These are phyloP conservation scores for Rutstroemia sp. DNA, from an alignment of 2,329 filamentous ascomycete genomes.

Conservation along the genomic window DNA sequence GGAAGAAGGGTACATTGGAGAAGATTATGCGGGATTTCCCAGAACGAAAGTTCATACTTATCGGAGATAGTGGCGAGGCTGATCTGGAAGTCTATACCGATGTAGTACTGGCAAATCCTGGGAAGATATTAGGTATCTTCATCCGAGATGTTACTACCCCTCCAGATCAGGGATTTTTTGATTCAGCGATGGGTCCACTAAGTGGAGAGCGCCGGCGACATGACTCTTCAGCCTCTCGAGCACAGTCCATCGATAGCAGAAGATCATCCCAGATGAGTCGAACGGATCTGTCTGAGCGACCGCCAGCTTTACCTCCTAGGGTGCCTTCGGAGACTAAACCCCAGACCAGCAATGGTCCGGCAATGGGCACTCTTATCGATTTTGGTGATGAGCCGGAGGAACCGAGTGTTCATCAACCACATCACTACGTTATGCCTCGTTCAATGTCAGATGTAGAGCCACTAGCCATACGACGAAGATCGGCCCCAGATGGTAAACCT, in stretches of 20 bases:
- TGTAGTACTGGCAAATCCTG: conserved; percentile 75
- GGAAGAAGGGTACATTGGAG: conserved; percentile 84
- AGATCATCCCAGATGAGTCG: conserved; percentile 10
- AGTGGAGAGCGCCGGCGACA: conserved; percentile 19
- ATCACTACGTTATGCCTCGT: conserved; percentile 21
- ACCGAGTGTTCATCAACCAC: conserved; percentile 30
- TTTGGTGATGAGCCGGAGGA: conserved; percentile 46
- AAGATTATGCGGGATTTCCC: conserved; percentile 86
- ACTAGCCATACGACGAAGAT: conserved; percentile 27
- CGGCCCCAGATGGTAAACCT: conserved; percentile 19
- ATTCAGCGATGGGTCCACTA: conserved; percentile 35
- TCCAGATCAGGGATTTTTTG: conserved; percentile 68
- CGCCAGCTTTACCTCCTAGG: conserved; percentile 24
- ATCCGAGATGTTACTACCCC: conserved; percentile 92
- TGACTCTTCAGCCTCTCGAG: conserved; percentile 11
- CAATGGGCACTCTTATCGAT: conserved; percentile 53
- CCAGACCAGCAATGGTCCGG: conserved; percentile 30
- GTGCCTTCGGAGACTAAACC: conserved; percentile 17
- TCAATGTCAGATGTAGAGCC: conserved; percentile 23
- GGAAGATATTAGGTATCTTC: conserved; percentile 75
- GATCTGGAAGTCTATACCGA: conserved; percentile 97
- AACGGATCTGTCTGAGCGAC: conserved; percentile 15
- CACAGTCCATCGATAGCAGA: conserved; percentile 17
- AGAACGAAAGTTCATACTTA: conserved; percentile 77
- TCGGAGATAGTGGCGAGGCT: conserved; percentile 93